Base-by-base conservation (phyloP, 1,284 basidiomycete species). In the Microbotryomycetes sp. region DNA sequence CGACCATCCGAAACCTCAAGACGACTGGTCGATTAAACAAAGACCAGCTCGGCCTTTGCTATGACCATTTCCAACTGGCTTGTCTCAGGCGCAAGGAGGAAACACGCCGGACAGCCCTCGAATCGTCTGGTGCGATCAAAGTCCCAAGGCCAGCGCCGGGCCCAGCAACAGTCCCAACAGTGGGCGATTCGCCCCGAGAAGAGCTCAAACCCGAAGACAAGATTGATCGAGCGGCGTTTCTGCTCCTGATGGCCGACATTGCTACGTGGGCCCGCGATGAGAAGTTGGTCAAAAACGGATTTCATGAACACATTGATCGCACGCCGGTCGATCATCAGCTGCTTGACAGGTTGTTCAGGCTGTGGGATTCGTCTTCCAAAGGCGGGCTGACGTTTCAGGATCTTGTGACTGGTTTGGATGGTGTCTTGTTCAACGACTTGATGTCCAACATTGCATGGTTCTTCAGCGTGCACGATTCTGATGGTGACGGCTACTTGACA, bases 401-500 rank as follows among this genome's bases (percentile, higher is more conserved):
- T 74, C 80, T 98, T 28, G 86, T 98, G 6, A 82, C 81, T 45
- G 96, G 94, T 1, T 78, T 98, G 49, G 87, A 96, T 71, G 85
- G 86, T 15, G 88, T 97, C 59, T 90, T 97, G 84, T 89, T 91
- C 76, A 93, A 91, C 66, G 96, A 96, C 74, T 79, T 98, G 64
- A 96, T 97, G 91, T 89, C 92, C 64, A 94, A 90, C 71, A 97
- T 97, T 70, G 89, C 96, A 75, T 97, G 94, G 92, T 94, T 98
- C 78, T 97, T 98, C 77, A 88, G 89, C 68, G 76, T 98, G 54
- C 91, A 97, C 70, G 92, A 97, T 78, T 93, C 93, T 76, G 88
- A 97, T 75, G 91, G 90, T 67, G 92, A 97, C 72, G 91, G 91
- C 0, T 92, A 81, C 73, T 78, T 98, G 64, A 94, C 92, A 2